Evolutionary conservation across 345 rosid species (phyloP), one percentile per base, ranked within the genome.

Genomic region (Carallia brachiata): DNA sequence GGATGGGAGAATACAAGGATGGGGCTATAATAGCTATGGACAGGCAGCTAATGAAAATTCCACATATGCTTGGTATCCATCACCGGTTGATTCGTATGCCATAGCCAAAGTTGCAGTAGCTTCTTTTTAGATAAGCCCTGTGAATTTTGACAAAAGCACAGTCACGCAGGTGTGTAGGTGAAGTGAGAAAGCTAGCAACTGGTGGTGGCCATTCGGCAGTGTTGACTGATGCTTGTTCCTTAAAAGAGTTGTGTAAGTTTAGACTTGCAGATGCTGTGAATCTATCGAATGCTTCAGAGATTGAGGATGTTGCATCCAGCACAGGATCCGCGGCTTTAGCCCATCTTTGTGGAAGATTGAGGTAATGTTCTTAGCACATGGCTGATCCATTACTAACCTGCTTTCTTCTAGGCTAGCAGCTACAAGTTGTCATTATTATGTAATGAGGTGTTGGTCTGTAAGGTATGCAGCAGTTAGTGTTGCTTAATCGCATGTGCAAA

Each of bases 201-300:
- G 99, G 98, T 40, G 98, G 98, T 76, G 97, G 99, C 60, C 99
- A 92, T 70, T 90, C 98, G 31, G 98, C 93, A 77, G 96, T 92
- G 53, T 78, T 96, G 79, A 87, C 97, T 5, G 93, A 96, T 84
- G 97, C 99, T 52, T 96, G 90, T 73, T 96, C 97, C 61, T 84
- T 90, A 75, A 96, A 92, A 77, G 96, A 92, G 78, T 77, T 92
- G 63, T 96, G 99, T 7, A 97, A 92, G 82, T 92, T 96, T 80
- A 86, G 88, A 58, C 88, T 92, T 69, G 97, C 98, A 61, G 97
- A 92, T 66, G 79, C 62, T 65, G 81, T 87, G 66, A 92, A 88
- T 30, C 80, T 73, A 70, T 79, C 84, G 65, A 92, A 88, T 84
- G 98, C 97, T 72, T 82, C 83, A n/a, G 70, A 69, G 79, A 89